These are phyloP conservation scores for Neurospora tetraspora DNA, from an alignment of 495 filamentous ascomycete species.

Conservation along the genomic window DNA sequence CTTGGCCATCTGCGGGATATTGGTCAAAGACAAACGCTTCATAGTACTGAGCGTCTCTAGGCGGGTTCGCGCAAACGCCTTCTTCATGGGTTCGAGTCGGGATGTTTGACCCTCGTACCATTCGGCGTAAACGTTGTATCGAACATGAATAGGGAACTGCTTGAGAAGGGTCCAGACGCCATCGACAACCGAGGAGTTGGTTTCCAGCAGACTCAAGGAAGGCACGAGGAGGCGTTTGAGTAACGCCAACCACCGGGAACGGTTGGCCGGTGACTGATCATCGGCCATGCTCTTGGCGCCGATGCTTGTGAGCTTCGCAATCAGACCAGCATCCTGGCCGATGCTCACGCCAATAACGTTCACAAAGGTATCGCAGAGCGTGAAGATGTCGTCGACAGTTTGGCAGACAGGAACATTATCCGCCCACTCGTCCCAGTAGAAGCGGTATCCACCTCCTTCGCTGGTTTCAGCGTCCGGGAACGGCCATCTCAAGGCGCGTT, in stretches of 20 bases:
- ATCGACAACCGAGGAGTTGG: slow-evolving; percentile 72
- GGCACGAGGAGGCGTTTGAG: slow-evolving; percentile 76
- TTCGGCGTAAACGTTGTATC: slow-evolving; percentile 87
- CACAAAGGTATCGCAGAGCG: slow-evolving; percentile 73
- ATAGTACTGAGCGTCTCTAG: slow-evolving; percentile 71
- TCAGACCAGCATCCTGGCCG: slow-evolving; percentile 67
- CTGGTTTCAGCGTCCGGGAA: slow-evolving; percentile 64
- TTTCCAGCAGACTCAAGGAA: slow-evolving; percentile 67
- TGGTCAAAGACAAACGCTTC: slow-evolving; percentile 77
- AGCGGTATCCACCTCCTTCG: slow-evolving; percentile 68
- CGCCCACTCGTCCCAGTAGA: slow-evolving; percentile 97
- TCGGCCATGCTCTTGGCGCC: slow-evolving; percentile 61
- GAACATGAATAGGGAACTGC: slow-evolving; percentile 59
- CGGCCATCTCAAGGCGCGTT: slow-evolving; percentile 65
- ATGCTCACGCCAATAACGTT: slow-evolving; percentile 80
- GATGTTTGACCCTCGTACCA: slow-evolving; percentile 76
- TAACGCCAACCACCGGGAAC: slow-evolving; percentile 65
- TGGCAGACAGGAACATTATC: slow-evolving; percentile 90
- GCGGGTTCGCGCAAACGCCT: slow-evolving; percentile 64
- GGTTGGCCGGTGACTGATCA: slow-evolving; percentile 60
- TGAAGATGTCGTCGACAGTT: slow-evolving; percentile 79
- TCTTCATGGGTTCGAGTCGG: slow-evolving; percentile 63
- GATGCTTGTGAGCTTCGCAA: slow-evolving; percentile 72
- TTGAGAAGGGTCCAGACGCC: slow-evolving; percentile 77
- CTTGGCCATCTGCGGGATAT: slow-evolving; percentile 74